A percentile compares a stretch with the other conserved stretches of the same genome.
These are phyloP conservation scores for Phytophthora sansomeana DNA, from an alignment of 352 stramenopile species.

Conservation along the genomic window DNA sequence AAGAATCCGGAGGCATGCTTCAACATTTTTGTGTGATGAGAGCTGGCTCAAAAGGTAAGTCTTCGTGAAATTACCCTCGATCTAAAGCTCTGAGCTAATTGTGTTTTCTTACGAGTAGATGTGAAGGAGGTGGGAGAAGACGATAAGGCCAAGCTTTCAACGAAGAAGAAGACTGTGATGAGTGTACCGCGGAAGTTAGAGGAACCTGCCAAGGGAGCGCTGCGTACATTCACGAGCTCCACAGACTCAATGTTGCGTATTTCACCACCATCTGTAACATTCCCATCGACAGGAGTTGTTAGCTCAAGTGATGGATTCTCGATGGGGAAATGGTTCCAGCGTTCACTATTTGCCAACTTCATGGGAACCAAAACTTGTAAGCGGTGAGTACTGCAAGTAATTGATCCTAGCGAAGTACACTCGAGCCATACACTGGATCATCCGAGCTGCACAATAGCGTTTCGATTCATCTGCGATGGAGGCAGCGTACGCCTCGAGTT, in stretches of 20 bases:
- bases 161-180: slow-evolving; percentile 28
- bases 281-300: slow-evolving; percentile 31
- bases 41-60: slow-evolving; percentile 23
- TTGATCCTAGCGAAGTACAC: slow-evolving; percentile 70
- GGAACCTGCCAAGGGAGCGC: neutral
- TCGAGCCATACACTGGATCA: slow-evolving; percentile 76
- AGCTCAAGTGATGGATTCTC: slow-evolving; percentile 55
- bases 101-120: neutral
- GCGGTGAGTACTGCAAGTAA: too few species aligned
- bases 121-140: slow-evolving; percentile 5
- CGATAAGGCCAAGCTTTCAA: neutral
- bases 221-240: neutral
- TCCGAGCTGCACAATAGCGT: slow-evolving; percentile 64
- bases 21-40: slow-evolving; percentile 25
- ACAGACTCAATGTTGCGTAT: slow-evolving; percentile 16
- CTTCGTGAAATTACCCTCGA: slow-evolving; percentile 7
- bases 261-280: slow-evolving; percentile 18
- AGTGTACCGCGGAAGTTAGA: slow-evolving; percentile 37
- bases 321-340: slow-evolving; percentile 42
- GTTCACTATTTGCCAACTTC: neutral
- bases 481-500: slow-evolving; percentile 70
- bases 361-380: too few species aligned
- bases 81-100: neutral
- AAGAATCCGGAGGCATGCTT: slow-evolving; percentile 20
- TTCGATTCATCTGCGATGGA: slow-evolving; percentile 74